Conservation (phyloP, 2,329 filamentous ascomycete genomes). For the Aspergillus niger region DNA sequence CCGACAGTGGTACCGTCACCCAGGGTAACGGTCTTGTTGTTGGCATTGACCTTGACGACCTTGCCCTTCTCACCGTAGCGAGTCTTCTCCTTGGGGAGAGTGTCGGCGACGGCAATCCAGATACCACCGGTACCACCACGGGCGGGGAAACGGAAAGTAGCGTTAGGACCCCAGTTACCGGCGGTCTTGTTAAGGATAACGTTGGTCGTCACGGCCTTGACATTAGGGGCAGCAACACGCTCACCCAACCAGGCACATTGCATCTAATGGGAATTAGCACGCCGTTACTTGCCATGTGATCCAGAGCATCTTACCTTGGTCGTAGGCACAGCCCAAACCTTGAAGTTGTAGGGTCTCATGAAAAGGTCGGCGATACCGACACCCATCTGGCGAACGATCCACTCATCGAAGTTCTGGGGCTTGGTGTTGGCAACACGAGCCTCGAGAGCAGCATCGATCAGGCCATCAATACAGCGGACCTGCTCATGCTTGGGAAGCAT, state of each 20-base stretch:
- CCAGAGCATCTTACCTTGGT: slow-evolving; percentile 69
- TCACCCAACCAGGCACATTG: slow-evolving; percentile 98
- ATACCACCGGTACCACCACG: slow-evolving; percentile 95
- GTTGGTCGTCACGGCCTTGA: slow-evolving; percentile 92
- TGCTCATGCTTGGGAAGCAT: slow-evolving; percentile 97
- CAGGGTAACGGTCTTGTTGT: slow-evolving; percentile 78
- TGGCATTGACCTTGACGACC: slow-evolving; percentile 84
- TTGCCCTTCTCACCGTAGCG: slow-evolving; percentile 82
- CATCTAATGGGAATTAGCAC: slow-evolving; percentile 64
- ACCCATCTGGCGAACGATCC: slow-evolving; percentile 92
- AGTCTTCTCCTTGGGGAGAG: slow-evolving; percentile 87
- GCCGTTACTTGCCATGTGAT: neutral
- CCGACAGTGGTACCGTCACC: slow-evolving; percentile 83
- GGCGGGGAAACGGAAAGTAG: slow-evolving; percentile 97
- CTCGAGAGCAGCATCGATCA: slow-evolving; percentile 92
- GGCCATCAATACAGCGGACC: slow-evolving; percentile 87
- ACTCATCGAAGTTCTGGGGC: slow-evolving; percentile 96
- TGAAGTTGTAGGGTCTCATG: slow-evolving; percentile 99
- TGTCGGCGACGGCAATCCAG: slow-evolving; percentile 96
- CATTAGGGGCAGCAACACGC: slow-evolving; percentile 93
- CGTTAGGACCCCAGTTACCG: slow-evolving; percentile 97
- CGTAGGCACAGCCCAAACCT: slow-evolving; percentile 98
- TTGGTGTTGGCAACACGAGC: slow-evolving; percentile 84
- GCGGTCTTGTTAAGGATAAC: slow-evolving; percentile 95
- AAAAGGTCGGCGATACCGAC: slow-evolving; percentile 88